Base-by-base conservation (phyloP, 371 early-diverging fungal genomes). In the Syncephalastrum racemosum region DNA sequence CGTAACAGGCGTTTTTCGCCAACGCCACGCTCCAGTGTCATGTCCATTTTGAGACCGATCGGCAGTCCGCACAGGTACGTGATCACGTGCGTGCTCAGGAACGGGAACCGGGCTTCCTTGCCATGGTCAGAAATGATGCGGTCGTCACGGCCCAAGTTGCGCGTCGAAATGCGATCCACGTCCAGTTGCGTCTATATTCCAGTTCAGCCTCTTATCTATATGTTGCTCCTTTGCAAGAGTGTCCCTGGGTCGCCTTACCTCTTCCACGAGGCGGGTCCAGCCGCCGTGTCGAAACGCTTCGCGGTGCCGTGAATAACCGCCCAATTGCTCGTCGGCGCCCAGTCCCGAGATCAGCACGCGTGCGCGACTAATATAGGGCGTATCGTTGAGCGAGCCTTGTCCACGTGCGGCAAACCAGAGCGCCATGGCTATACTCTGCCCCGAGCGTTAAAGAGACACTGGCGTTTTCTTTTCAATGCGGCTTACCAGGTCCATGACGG, bases 271-370 rank as follows among this genome's bases (percentile, higher is more conserved):
- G 18, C 77, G 82, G 39, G 64, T 62, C 88, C 89, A 92, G 0
- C 86, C 75, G 18, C 79, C 73, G 40, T 75, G 70, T 15, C 84
- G 70, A 64, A 82, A 96, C 42, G 88, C 83, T 42, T 81, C 86
- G 23, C 90, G 82, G 62, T 97, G 96, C 7, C 95, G 82, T 14
- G 91, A 87, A 69, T 97, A 97, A 15, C 98, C 97, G 6, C 90
- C 97, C 8, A 96, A 66, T 71, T 91, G 93, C 63, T 98, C 98
- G 62, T 98, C 98, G 0, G 98, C 97, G 22, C 98, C 98, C n/a
- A 98, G 72, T 0, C 98, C 98, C 52, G 91, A 88, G 2, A 97
- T 71, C 25, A 97, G 60, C 1, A 96, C 94, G 23, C 85, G 79
- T 4, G 95, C 88, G 24, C 68, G 75, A 43, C 88, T 86, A 15